A percentile compares a stretch with the other conserved stretches of the same genome.
Conservation (phyloP, 441 rosid genomes). For the Sinapis alba region DNA sequence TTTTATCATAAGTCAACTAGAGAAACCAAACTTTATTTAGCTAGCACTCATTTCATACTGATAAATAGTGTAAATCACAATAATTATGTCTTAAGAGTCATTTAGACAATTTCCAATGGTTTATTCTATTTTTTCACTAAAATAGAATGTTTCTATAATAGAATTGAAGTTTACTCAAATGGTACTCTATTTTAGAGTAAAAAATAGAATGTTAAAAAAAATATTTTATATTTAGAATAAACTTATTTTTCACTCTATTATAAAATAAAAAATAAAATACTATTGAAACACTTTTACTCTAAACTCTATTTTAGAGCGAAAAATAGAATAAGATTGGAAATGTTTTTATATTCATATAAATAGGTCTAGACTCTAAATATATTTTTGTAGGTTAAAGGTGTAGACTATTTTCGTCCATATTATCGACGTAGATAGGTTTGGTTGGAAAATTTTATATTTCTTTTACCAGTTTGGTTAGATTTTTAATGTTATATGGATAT, state of each 20-base stretch:
- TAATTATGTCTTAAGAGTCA: neutral
- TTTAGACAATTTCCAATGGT: too few relatives aligned
- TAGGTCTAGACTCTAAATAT: neutral
- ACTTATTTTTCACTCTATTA: too few relatives aligned
- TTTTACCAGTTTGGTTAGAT: slow-evolving; percentile 26
- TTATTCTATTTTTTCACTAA: too few relatives aligned
- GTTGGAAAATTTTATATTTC: neutral
- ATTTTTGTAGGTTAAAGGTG: neutral
- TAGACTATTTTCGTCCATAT: neutral
- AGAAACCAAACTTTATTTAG: slow-evolving; percentile 3
- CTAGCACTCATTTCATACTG: neutral
- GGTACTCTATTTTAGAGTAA: too few relatives aligned
- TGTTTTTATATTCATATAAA: neutral
- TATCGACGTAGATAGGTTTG: slow-evolving; percentile 20
- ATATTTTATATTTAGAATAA: too few relatives aligned
- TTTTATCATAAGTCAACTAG: neutral
- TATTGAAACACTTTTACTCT: too few relatives aligned
- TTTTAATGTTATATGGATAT: neutral
- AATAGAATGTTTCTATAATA: too few relatives aligned
- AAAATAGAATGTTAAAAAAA: too few relatives aligned
- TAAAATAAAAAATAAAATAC: too few relatives aligned
- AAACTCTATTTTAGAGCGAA: too few relatives aligned
- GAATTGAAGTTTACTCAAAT: too few relatives aligned
- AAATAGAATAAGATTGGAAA: too few relatives aligned
- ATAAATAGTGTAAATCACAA: neutral